These are phyloP conservation scores for Phytophthora colocasiae DNA, from an alignment of 352 stramenopile genomes.

Conservation along the genomic window DNA sequence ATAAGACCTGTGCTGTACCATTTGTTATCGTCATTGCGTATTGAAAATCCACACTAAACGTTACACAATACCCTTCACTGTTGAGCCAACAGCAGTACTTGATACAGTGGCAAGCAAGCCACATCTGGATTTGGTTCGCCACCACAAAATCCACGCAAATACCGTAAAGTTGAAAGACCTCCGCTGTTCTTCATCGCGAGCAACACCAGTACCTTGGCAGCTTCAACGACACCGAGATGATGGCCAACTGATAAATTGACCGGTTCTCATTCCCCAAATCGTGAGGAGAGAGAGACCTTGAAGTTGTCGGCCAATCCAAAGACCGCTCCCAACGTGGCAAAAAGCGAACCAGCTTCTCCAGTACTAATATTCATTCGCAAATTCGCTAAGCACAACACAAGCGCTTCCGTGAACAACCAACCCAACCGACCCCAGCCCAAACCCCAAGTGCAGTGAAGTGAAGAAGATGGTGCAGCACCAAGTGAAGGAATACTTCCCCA, in stretches of 20 bases:
- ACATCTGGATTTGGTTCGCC: too few species aligned
- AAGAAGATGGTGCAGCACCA: conserved; percentile 38
- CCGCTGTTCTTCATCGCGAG: too few species aligned
- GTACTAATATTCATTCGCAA: conserved; percentile 13
- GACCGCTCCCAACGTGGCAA: not conserved
- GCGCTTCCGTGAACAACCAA: conserved; percentile 7
- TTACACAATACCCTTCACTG: too few species aligned
- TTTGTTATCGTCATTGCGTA: too few species aligned
- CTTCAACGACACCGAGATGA: conserved; percentile 30
- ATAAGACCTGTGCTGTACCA: too few species aligned
- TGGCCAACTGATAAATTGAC: conserved; percentile 23
- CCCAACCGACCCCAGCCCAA: not conserved
- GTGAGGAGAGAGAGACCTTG: conserved; percentile 9
- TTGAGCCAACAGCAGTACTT: too few species aligned
- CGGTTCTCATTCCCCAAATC: not conserved
- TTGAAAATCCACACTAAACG: too few species aligned
- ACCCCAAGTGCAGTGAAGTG: not conserved
- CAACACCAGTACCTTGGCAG: conserved; percentile 5
- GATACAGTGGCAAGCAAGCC: too few species aligned
- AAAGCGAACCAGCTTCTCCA: not conserved
- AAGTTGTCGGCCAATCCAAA: conserved; percentile 22
- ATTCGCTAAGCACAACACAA: conserved; percentile 22
- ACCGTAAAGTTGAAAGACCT: too few species aligned
- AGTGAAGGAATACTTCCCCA: conserved; percentile 61
- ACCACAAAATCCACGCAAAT: too few species aligned